Base-by-base conservation (phyloP, 257 asterid genomes). In the Petunia secreta region DNA sequence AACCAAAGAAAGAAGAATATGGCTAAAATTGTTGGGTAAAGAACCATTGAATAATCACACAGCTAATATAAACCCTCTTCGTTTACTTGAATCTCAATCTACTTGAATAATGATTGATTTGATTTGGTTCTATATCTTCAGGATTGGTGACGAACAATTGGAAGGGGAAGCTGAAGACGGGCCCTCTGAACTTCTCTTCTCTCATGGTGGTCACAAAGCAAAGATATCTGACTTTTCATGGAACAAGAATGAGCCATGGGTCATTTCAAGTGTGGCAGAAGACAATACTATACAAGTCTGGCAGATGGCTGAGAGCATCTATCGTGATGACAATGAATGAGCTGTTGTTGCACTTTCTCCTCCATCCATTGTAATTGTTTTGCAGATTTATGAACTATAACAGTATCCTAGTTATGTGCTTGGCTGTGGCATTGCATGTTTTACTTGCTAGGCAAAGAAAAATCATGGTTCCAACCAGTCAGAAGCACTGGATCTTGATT, bases 131-230 rank as follows among this genome's bases (percentile, higher is more conserved):
- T 63, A 36, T 8, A 10, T 81, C 81, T 83, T 69, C 83, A 95
- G 99, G 90, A 84, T 96, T 77, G 99, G 99, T 74, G 99, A 92
- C 16, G 98, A 96, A 86, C 98, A 94, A 86, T 85, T 88, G 91
- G 98, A 94, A 88, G 99, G 98, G 68, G 99, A 94, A 94, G 99
- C 97, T 44, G 98, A 92, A 83, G 99, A 96, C 75, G 98, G 98
- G 0, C 98, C 99, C 3, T 87, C 99, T 0, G 99, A 96, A 89
- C 98, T 96, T 78, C 91, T 96, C 25, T 96, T 96, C 86, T 88
- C 98, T 80, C 99, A 94, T 64, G 99, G 99, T 4, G 98, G 99
- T 69, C 99, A 96, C 81, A 94, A 88, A 85, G 97, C 98, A 16
- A 96, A 89, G 85, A 91, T 94, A 60, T 91, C 98, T 0, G 99